phyloP scores from a whole-genome alignment of 2,329 filamentous ascomycete species.

The Zasmidium angulare region DNA sequence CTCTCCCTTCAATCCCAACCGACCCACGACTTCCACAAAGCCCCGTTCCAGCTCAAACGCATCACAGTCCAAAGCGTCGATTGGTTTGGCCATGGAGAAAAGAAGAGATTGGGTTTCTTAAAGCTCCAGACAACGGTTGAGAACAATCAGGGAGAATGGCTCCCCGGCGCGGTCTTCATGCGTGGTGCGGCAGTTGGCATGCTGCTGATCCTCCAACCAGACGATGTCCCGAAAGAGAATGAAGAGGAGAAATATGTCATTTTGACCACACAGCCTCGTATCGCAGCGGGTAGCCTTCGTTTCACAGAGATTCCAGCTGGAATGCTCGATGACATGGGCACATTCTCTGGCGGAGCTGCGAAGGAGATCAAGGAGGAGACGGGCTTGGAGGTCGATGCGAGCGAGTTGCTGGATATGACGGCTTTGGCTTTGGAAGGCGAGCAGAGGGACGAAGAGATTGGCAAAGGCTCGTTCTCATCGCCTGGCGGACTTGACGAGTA shows the following conservation, averaged over 20 bases:
- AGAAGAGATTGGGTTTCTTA: slow-evolving; percentile 53
- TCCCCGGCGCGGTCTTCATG: slow-evolving; percentile 59
- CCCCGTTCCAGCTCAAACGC: slow-evolving; percentile 52
- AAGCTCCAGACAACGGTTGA: slow-evolving; percentile 57
- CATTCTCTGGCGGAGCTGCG: slow-evolving; percentile 56
- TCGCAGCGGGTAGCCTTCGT: slow-evolving; percentile 55
- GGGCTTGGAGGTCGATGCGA: slow-evolving; percentile 49
- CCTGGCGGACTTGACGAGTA: slow-evolving; percentile 60
- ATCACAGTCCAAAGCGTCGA: slow-evolving; percentile 58
- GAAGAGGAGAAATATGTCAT: slow-evolving; percentile 52
- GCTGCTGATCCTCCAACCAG: slow-evolving; percentile 56
- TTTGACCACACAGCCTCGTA: slow-evolving; percentile 57
- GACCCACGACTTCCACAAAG: slow-evolving; percentile 51
- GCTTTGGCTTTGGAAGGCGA: slow-evolving; percentile 43
- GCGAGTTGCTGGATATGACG: slow-evolving; percentile 56
- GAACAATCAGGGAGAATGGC: slow-evolving; percentile 50
- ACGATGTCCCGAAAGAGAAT: slow-evolving; percentile 44
- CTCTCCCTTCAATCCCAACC: slow-evolving; percentile 47
- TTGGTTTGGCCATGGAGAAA: slow-evolving; percentile 46
- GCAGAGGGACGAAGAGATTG: slow-evolving; percentile 39
- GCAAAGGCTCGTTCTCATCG: slow-evolving; percentile 54
- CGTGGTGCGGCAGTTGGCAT: slow-evolving; percentile 60
- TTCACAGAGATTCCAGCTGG: slow-evolving; percentile 61
- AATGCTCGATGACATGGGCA: slow-evolving; percentile 58
- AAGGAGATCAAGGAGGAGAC: slow-evolving; percentile 60